Base-by-base conservation (phyloP, 345 rosid genomes). In the Viola odorata region DNA sequence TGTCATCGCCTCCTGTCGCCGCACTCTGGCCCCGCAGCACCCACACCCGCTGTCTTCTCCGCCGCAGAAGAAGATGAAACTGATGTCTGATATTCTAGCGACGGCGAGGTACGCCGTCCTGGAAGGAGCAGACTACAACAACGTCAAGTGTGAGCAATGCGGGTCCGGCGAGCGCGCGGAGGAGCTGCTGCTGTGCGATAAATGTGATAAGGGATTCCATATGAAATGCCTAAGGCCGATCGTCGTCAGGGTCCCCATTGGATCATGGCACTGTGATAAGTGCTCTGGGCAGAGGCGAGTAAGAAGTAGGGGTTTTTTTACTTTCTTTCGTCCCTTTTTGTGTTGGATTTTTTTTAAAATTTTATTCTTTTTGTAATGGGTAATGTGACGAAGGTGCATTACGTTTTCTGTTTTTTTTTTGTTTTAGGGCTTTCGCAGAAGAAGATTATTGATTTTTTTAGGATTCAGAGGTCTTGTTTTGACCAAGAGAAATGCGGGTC, bases 141-240 rank as follows among this genome's bases (percentile, higher is more conserved):
- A 81, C 63, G 60, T 82, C 48, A 66, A 38, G 70, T 90, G 96
- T 67, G 83, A 82, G 80, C 78, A 90, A 84, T 85, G 97, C 57
- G 77, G 81, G 58, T 78, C 81, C 3, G 97, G 89, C 41, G 96
- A 91, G 10, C 66, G 66, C 17, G 61, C 77, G n/a, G 92, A 80
- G 32, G 92, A 85, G 85, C 82, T 91, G 42, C 83, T 91, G 39
- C 63, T 88, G 23, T 91, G 97, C 44, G 96, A 91, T 12, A 88
- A 84, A 81, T 91, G 97, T 66, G 94, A 91, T 14, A 74, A 67
- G 59, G 97, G 97, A n/a, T 91, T 78, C 47, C 97, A 91, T 68
- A 88, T 91, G 96, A 85, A 82, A 65, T 88, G 97, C 67, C 69
- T 91, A 68, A 68, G 92, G 62, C 97, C 97, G 53, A 91, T 91